Evolutionary conservation across 176 grass and related monocot genomes (phyloP), one percentile per base, ranked within the genome.

Genomic region (Miscanthus lutarioriparius): DNA sequence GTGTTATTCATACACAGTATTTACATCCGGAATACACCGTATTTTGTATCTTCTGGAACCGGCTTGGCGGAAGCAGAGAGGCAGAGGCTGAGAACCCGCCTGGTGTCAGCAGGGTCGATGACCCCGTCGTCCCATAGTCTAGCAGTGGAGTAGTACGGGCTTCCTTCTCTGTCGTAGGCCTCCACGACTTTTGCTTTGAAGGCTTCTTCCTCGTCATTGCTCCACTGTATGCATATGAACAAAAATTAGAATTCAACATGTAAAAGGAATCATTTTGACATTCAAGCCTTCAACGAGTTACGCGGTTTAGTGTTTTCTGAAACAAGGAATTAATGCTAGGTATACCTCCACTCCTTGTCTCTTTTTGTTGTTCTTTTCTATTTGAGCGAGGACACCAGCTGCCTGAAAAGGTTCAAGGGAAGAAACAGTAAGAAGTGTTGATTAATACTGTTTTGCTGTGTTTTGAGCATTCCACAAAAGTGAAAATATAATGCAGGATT

Each of bases 121-220:
- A 95, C 93, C 56, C 96, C 96, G 14, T 98, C 96, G 78, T 98
- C 96, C 96, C 96, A 98, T 23, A 98, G 91, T 62, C 96, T 92
- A 23, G 96, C 93, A 1, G 93, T 98, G 1, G 96, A 93, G 81
- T 95, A 98, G 25, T 95, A 98, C 17, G 96, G 91, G 65, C 91
- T 95, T 72, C 86, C 93, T 93, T 98, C 96, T 70, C 80, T 95
- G 45, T 95, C 93, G 70, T 95, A 95, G 19, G 89, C 89, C 76
- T 95, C 89, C 35, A 93, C 81, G 20, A 98, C 91, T 70, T 91
- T 87, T 8, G 84, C 78, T 78, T 92, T 98, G 80, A 95, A 95
- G 49, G 83, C 89, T 37, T 86, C 91, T 74, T 98, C 91, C 28
- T 95, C 93, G 22, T 93, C 91, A 81, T 87, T 78, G 26, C 54